These are phyloP conservation scores for Isoetes taiwanensis DNA, from an alignment of 75 land plant genomes.

Conservation along the genomic window DNA sequence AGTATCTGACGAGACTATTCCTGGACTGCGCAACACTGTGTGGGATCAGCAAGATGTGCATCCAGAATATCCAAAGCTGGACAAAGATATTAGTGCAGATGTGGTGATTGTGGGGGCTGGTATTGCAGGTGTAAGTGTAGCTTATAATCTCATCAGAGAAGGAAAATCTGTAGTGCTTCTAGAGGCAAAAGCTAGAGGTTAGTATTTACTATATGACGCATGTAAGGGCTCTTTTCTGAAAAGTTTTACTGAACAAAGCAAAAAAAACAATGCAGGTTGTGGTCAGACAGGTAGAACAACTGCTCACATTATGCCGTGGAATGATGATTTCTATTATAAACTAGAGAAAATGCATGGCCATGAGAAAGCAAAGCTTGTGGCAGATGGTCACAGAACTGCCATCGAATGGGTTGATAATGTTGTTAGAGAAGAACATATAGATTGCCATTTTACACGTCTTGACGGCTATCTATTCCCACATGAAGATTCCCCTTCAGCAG, in stretches of 20 bases:
- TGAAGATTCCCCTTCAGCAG: slow-evolving; percentile 15
- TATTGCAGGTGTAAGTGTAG: slow-evolving; percentile 24
- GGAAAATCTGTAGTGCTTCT: slow-evolving; percentile 26
- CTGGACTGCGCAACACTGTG: slow-evolving; percentile 23
- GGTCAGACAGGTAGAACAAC: slow-evolving; percentile 30
- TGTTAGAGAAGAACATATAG: slow-evolving; percentile 20
- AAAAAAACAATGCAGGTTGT: slow-evolving; percentile 13
- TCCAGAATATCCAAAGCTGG: slow-evolving; percentile 21
- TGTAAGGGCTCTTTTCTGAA: neutral
- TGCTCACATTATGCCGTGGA: slow-evolving; percentile 30
- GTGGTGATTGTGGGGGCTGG: slow-evolving; percentile 30
- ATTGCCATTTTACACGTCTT: slow-evolving; percentile 19
- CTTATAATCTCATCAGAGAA: slow-evolving; percentile 28
- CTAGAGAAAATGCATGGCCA: slow-evolving; percentile 18
- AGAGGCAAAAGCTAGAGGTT: slow-evolving; percentile 22
- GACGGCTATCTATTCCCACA: slow-evolving; percentile 35
- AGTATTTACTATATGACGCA: neutral
- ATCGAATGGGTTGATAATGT: slow-evolving; percentile 21
- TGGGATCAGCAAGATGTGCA: slow-evolving; percentile 24
- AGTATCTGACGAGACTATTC: neutral
- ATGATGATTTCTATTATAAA: slow-evolving; percentile 25
- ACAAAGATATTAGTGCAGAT: slow-evolving; percentile 19
- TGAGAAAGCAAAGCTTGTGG: slow-evolving; percentile 12
- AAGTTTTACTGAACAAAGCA: neutral
- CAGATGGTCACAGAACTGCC: slow-evolving; percentile 22